These are phyloP conservation scores for Salix arbutifolia DNA, from an alignment of 345 rosid species.

Conservation along the genomic window DNA sequence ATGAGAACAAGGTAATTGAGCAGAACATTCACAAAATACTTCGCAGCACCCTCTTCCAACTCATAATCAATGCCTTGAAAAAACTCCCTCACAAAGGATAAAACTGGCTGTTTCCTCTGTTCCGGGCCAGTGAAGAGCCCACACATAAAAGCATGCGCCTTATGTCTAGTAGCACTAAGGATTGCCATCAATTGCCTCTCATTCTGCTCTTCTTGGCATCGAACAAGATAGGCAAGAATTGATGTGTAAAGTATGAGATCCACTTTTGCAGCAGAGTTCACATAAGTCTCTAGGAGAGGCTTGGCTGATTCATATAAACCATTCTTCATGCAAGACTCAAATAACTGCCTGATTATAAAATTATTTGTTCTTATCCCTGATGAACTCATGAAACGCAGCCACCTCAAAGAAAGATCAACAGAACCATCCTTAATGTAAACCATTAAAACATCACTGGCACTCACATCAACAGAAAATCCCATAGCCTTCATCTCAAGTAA, in stretches of 20 bases:
- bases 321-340: constrained; percentile 92
- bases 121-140: constrained; percentile 95
- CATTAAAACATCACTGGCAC: constrained; percentile 94
- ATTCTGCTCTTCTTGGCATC: constrained; percentile 83
- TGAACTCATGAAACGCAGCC: constrained; percentile 95
- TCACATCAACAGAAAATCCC: constrained; percentile 89
- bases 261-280: constrained; percentile 77
- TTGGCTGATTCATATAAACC: constrained; percentile 78
- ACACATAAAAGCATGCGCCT: constrained; percentile 81
- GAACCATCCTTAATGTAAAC: constrained; percentile 92
- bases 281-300: constrained; percentile 86
- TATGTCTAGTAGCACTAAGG: constrained; percentile 73
- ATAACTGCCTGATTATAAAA: constrained; percentile 87
- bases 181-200: constrained; percentile 89
- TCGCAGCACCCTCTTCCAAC: constrained; percentile 89
- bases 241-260: constrained; percentile 94
- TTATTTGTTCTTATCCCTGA: constrained; percentile 88
- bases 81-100: constrained; percentile 80
- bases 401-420: constrained; percentile 79
- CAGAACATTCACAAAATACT: constrained; percentile 87
- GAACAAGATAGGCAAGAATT: constrained; percentile 83
- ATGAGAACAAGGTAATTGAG: constrained; percentile 91
- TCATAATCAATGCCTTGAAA: constrained; percentile 92
- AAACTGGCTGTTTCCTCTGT: constrained; percentile 84
- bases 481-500: constrained; percentile 92